Evolutionary conservation across 441 rosid genomes (phyloP), one percentile per base, ranked within the genome.

Genomic region (Populus tomentosa): DNA sequence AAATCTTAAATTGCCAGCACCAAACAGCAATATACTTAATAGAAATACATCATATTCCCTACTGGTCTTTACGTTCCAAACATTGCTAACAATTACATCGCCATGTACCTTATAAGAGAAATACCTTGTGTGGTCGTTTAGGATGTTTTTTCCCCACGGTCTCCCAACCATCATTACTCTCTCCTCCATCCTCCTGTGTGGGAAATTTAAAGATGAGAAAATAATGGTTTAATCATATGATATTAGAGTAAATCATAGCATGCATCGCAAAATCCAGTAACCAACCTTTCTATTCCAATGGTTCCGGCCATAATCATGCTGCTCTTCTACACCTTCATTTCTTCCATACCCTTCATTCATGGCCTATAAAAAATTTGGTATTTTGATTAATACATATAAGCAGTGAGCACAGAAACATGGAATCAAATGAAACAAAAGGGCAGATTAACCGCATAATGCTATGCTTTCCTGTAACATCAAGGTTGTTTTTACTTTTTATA

Each of bases 81-180:
- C 20, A 53, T 53, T 53, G 61, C 61, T 53, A 53, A 53, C 7
- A 53, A 16, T 53, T 53, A 16, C 61, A 53, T 53, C 7, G 8
- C 7, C 21, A 6, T 16, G 7, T 53, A 16, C 7, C n/a, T 53
- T 53, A 14, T 53, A 26, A 69, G 63, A 59, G 75, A 75, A 4
- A 40, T 69, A 90, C 98, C 95, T 88, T 92, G 50, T 92, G 96
- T 1, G 78, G 80, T 74, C 70, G 86, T 86, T 88, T 88, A 65
- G 78, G 81, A 80, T 90, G 90, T 82, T 87, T 91, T 72, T 79
- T 84, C 21, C 91, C 92, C 75, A 92, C 97, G 69, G 95, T 89
- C 84, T 92, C 96, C 99, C 99, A 93, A 74, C 94, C 91, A 77
- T 87, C 98, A 75, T 84, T 82, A 21, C 78, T 83, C 69, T 84